Conservation (phyloP, 192 early-diverging fungal species). For the Podila minutissima region DNA sequence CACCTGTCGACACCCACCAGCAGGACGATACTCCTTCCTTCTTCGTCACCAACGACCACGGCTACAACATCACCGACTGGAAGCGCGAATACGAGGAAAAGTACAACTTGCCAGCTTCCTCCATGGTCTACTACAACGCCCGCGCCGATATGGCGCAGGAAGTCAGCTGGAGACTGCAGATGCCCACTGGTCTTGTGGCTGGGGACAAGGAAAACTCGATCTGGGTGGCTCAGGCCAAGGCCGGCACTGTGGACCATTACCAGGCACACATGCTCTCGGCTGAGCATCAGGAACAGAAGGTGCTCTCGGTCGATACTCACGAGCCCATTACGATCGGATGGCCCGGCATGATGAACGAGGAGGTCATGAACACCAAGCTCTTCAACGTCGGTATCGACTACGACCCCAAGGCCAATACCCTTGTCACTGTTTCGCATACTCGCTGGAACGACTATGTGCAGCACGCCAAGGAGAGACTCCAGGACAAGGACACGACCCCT, state of each 20-base stretch:
- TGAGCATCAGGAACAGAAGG: slow-evolving; percentile 38
- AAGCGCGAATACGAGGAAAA: slow-evolving; percentile 51
- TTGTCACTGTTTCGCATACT: slow-evolving; percentile 34
- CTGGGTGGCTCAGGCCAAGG: slow-evolving; percentile 44
- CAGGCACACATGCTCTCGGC: slow-evolving; percentile 31
- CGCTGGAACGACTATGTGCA: slow-evolving; percentile 34
- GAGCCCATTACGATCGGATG: slow-evolving; percentile 20
- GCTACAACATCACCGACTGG: slow-evolving; percentile 50
- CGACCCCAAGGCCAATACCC: slow-evolving; percentile 9
- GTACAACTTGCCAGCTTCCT: slow-evolving; percentile 43
- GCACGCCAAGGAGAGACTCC: slow-evolving; percentile 26
- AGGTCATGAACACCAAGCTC: slow-evolving; percentile 31
- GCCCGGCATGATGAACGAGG: slow-evolving; percentile 51
- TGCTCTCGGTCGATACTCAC: slow-evolving; percentile 27
- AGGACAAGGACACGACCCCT: slow-evolving; percentile 15
- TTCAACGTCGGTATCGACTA: slow-evolving; percentile 42
- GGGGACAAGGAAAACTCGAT: slow-evolving; percentile 12
- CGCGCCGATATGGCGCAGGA: slow-evolving; percentile 40
- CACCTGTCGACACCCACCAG: slow-evolving; percentile 15
- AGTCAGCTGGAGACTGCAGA: slow-evolving; percentile 41
- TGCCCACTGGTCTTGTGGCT: slow-evolving; percentile 23
- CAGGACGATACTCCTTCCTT: slow-evolving; percentile 49
- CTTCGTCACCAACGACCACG: slow-evolving; percentile 39
- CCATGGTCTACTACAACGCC: slow-evolving; percentile 42
- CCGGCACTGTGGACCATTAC: slow-evolving; percentile 34